These are phyloP conservation scores for Aspergillus diversus DNA, from an alignment of 495 filamentous ascomycete species.

Conservation along the genomic window DNA sequence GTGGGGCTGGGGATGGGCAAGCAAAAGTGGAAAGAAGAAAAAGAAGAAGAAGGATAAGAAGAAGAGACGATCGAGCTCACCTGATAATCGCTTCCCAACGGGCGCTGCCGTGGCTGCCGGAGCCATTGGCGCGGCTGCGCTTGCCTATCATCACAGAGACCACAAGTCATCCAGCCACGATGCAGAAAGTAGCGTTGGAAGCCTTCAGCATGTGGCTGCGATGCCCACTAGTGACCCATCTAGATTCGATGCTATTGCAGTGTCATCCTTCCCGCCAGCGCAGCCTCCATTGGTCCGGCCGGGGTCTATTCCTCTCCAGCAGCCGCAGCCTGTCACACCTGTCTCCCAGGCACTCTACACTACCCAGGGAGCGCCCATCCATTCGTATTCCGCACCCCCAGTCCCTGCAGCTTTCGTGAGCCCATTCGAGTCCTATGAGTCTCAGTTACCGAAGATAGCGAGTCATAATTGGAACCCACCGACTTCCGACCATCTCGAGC, in stretches of 20 bases:
- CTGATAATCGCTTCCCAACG: conserved; percentile 20
- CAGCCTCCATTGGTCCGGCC: conserved; percentile 53
- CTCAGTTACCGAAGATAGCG: conserved; percentile 29
- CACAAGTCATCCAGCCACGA: conserved; percentile 23
- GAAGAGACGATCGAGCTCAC: conserved; percentile 24
- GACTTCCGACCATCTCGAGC: conserved; percentile 4
- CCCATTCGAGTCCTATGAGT: conserved; percentile 31
- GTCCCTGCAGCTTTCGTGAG: conserved; percentile 38
- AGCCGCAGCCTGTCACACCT: conserved; percentile 59
- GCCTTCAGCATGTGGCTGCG: conserved; percentile 56
- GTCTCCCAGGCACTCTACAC: conserved; percentile 60
- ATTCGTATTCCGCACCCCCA: conserved; percentile 38
- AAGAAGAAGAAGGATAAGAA: conserved; percentile 48
- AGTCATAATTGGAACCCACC: conserved; percentile 25
- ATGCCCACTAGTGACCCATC: conserved; percentile 64
- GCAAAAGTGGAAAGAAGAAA: conserved; percentile 48
- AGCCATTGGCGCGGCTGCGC: conserved; percentile 39
- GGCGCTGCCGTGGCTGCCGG: conserved; percentile 34
- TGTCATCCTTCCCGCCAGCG: conserved; percentile 49
- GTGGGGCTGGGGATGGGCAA: conserved; percentile 65
- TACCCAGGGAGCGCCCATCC: conserved; percentile 41
- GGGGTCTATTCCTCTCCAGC: conserved; percentile 57
- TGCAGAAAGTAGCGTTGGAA: conserved; percentile 35
- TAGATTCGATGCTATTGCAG: conserved; percentile 56
- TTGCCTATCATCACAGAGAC: conserved; percentile 34